These are phyloP conservation scores for Schrenkiella parvula DNA, from an alignment of 345 rosid genomes.

Conservation along the genomic window DNA sequence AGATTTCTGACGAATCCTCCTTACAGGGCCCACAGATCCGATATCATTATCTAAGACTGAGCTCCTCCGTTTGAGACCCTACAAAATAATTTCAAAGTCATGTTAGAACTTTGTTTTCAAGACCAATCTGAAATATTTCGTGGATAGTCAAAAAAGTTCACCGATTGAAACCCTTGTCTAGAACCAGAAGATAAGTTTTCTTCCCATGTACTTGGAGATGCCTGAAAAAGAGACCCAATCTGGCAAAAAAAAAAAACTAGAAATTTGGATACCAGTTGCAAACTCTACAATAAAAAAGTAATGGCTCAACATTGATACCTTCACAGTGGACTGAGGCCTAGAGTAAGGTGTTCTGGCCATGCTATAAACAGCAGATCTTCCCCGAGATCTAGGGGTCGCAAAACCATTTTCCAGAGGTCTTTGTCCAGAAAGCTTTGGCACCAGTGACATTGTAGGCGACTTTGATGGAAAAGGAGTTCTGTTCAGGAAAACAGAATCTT, in stretches of 20 bases:
- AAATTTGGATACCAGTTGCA: neutral
- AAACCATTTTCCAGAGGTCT: conserved; percentile 57
- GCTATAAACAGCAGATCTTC: conserved; percentile 85
- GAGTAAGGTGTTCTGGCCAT: conserved; percentile 92
- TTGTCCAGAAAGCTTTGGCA: conserved; percentile 47
- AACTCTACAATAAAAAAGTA: neutral
- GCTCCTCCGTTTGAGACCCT: conserved; percentile 77
- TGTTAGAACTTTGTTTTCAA: neutral
- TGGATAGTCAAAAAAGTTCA: conserved; percentile 7
- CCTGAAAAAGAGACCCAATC: conserved; percentile 39
- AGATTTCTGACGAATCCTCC: conserved; percentile 87
- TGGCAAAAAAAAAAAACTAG: conserved; percentile 21
- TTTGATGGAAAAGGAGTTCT: conserved; percentile 38
- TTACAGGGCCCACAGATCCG: conserved; percentile 76
- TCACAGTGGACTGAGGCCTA: conserved; percentile 50
- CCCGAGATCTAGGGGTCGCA: conserved; percentile 71
- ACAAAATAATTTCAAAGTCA: conserved; percentile 23
- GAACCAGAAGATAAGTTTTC: conserved; percentile 51
- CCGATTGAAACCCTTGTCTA: conserved; percentile 46
- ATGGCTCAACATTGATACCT: conserved; percentile 44
- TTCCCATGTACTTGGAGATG: conserved; percentile 45
- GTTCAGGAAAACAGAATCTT: conserved; percentile 40
- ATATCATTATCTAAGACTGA: conserved; percentile 73
- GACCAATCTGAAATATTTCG: neutral
- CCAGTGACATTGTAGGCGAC: conserved; percentile 48